Evolutionary conservation across 371 early-diverging fungal species (phyloP).

Genomic region (Nematocida ausubeli): DNA sequence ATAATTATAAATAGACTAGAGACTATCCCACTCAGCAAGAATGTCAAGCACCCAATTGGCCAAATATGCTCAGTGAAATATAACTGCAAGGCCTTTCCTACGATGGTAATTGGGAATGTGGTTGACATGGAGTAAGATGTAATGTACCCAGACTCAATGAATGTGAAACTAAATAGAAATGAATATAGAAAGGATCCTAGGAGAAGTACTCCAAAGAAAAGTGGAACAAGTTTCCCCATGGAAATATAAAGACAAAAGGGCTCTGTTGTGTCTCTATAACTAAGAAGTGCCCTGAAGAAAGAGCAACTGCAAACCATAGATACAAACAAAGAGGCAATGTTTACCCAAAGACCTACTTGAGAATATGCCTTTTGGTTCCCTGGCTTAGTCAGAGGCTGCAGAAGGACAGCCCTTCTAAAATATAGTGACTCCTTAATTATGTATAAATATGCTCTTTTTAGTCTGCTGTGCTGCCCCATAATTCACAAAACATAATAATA

Average conservation of each 20-base stretch:
- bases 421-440: slow-evolving; percentile 1
- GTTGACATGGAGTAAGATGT: slow-evolving; percentile 26
- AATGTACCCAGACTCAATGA: slow-evolving; percentile 5
- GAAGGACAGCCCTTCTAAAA: slow-evolving; percentile 7
- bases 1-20: not conserved
- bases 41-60: not conserved
- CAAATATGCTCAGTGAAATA: not conserved
- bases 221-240: not conserved
- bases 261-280: not conserved
- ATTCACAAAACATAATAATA: not conserved
- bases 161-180: not conserved
- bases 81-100: not conserved
- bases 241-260: not conserved
- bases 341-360: not conserved
- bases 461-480: not conserved
- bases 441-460: not conserved
- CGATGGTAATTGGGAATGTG: not conserved
- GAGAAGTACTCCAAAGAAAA: not conserved
- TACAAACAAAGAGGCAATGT: not conserved
- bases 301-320: slow-evolving; percentile 14
- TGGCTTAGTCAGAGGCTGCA: slow-evolving; percentile 7
- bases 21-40: not conserved
- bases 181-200: not conserved
- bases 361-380: slow-evolving; percentile 1
- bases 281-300: not conserved